Conservation (phyloP, 2,329 filamentous ascomycete species). For the Xylaria sp. region DNA sequence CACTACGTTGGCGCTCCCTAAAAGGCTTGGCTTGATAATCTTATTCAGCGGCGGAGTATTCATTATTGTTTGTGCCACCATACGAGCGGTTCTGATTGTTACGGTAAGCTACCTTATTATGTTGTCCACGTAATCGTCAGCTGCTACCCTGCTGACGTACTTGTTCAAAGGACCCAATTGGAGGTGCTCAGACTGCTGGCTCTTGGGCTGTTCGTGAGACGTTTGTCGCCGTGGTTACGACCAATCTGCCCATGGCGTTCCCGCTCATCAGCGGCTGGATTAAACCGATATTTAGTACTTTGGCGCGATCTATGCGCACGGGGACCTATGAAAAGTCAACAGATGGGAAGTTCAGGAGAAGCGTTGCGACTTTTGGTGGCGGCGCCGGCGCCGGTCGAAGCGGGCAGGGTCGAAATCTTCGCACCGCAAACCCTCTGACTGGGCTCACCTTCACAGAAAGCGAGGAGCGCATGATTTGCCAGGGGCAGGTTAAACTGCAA, state of each 20-base stretch:
- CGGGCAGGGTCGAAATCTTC: constrained; percentile 33
- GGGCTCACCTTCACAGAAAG: constrained; percentile 49
- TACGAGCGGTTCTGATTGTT: constrained; percentile 46
- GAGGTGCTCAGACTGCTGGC: constrained; percentile 48
- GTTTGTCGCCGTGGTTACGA: constrained; percentile 50
- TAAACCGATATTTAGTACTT: constrained; percentile 39
- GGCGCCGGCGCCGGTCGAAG: constrained; percentile 38
- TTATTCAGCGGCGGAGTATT: constrained; percentile 48
- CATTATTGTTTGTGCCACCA: constrained; percentile 45
- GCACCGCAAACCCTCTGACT: constrained; percentile 44
- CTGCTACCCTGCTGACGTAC: neutral
- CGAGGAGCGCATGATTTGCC: constrained; percentile 50
- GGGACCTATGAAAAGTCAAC: constrained; percentile 46
- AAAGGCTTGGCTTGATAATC: constrained; percentile 45
- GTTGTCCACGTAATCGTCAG: neutral
- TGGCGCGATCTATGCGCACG: constrained; percentile 45
- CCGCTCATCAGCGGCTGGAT: constrained; percentile 49
- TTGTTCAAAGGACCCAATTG: constrained; percentile 43
- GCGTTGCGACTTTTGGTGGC: constrained; percentile 46
- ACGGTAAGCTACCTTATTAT: constrained; percentile 32
- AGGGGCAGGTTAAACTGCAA: constrained; percentile 43
- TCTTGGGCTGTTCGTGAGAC: constrained; percentile 52
- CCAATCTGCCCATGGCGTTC: constrained; percentile 52
- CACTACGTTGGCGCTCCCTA: constrained; percentile 42
- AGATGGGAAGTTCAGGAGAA: constrained; percentile 37